These are phyloP conservation scores for Nicotiana attenuata DNA, from an alignment of 257 asterid genomes.

Conservation along the genomic window DNA sequence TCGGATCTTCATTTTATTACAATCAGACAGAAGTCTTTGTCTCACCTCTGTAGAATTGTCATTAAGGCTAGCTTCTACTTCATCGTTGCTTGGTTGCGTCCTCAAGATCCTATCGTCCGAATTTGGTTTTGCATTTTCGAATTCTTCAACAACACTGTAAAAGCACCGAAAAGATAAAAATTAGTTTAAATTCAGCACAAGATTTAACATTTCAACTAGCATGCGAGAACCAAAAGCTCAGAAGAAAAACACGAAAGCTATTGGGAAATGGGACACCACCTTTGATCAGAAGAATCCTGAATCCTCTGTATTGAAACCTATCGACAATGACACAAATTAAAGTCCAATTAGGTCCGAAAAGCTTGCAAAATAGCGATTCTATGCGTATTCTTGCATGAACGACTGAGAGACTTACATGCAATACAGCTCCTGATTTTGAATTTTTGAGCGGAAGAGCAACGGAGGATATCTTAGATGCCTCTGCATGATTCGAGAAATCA, in stretches of 20 bases:
- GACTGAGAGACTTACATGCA: constrained; percentile 48
- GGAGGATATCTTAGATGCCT: constrained; percentile 56
- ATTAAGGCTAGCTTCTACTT: constrained; percentile 32
- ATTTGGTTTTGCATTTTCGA: constrained; percentile 36
- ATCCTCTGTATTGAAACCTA: constrained; percentile 86
- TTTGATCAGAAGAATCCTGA: constrained; percentile 56
- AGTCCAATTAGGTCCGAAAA: constrained; percentile 7
- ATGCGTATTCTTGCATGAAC: background rate
- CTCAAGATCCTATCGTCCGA: constrained; percentile 56
- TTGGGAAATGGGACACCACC: constrained; percentile 32
- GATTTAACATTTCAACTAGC: constrained; percentile 2
- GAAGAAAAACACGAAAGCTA: background rate
- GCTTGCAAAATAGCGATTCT: background rate
- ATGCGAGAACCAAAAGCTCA: background rate
- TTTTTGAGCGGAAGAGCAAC: constrained; percentile 81
- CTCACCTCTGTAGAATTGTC: constrained; percentile 47
- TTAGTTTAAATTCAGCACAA: constrained; percentile 12
- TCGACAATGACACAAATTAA: background rate
- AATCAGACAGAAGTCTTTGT: background rate
- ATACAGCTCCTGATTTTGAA: constrained; percentile 60
- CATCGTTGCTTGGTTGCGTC: constrained; percentile 46
- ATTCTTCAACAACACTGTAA: constrained; percentile 59
- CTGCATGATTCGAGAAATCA: constrained; percentile 74
- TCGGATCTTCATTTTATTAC: background rate
- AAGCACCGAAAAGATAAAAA: background rate